Base-by-base conservation (phyloP, 1,139 yeast genomes). In the Blastobotrys buckinghamii region DNA sequence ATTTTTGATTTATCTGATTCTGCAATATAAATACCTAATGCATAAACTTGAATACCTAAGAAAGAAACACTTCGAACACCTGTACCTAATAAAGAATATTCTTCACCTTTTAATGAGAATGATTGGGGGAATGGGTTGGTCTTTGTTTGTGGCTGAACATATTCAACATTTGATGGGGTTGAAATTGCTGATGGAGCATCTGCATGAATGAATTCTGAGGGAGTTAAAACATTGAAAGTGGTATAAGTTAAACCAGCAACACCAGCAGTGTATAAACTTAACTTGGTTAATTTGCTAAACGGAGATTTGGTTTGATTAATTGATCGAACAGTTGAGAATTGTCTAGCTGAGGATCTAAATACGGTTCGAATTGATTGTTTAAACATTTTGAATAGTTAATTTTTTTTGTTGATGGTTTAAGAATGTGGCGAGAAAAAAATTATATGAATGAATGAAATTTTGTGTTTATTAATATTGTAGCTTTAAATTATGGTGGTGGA, bases 21-120 rank as follows among this genome's bases (percentile, higher is more conserved):
- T 6, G 86, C 82, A 43, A 86, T 72, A 63, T 90, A 90, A 15
- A 90, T 69, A 0, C 95, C 97, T 38, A 86, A 71, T 0, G 88
- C 96, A 62, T 90, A 90, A 3, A 92, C 96, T 59, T 82, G 87
- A 70, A 90, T 81, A n/a, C 76, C 73, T 37, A 89, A 60, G 60
- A 90, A 86, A 0, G 97, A 85, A 13, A 90, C 97, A 0, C 83
- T 70, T 59, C 97, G 73, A 2, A 82, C 79, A 0, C 97, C 97
- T 50, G 78, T 75, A 0, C 96, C 97, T 12, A 92, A 60, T 42
- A 89, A 64, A 42, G 74, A 68, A 59, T 69, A 82, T 36, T 69
- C 62, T 6, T 48, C 55, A 17, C 61, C 66, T 24, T 56, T 58
- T 19, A 29, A 33, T 6, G 50, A 39, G 20, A 67, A 45, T 2